Evolutionary conservation across 352 stramenopile genomes (phyloP).

Genomic region (Globisporangium emineosum): DNA sequence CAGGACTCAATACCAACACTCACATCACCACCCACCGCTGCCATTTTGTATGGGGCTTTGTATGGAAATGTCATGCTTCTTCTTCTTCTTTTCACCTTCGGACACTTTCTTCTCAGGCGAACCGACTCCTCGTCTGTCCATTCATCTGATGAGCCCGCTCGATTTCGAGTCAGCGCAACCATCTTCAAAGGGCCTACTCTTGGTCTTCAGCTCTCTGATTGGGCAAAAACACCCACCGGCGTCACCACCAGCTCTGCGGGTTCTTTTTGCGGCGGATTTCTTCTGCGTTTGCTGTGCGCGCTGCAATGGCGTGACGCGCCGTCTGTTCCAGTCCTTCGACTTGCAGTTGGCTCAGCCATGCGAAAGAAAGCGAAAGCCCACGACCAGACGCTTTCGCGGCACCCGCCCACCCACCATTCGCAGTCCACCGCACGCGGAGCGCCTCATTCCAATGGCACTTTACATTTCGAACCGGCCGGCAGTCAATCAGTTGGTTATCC

Average conservation of each 20-base stretch:
- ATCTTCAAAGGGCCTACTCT: not conserved
- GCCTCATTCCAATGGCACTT: not conserved
- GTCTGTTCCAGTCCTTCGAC: not conserved
- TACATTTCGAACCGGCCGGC: slow-evolving; percentile 3
- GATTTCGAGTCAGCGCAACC: slow-evolving; percentile 8
- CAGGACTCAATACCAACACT: not conserved
- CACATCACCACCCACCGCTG: not conserved
- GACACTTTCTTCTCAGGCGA: not conserved
- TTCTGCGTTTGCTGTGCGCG: not conserved
- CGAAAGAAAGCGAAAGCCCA: not conserved
- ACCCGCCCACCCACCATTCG: not conserved
- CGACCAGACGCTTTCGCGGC: not conserved
- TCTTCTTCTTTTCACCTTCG: not conserved
- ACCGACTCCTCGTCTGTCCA: slow-evolving; percentile 9
- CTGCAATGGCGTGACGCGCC: not conserved
- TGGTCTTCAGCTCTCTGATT: not conserved
- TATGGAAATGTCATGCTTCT: not conserved
- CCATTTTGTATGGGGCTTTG: not conserved
- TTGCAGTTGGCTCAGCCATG: not conserved
- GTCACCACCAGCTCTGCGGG: not conserved
- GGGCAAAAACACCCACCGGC: not conserved
- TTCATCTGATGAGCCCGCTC: too few species aligned
- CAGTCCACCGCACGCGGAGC: too few species aligned
- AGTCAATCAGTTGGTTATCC: not conserved
- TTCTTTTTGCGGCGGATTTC: not conserved